A percentile compares a stretch with the other conserved stretches of the same genome.
phyloP scores from a whole-genome alignment of 2,329 filamentous ascomycete genomes.

The Monosporascus sp. region DNA sequence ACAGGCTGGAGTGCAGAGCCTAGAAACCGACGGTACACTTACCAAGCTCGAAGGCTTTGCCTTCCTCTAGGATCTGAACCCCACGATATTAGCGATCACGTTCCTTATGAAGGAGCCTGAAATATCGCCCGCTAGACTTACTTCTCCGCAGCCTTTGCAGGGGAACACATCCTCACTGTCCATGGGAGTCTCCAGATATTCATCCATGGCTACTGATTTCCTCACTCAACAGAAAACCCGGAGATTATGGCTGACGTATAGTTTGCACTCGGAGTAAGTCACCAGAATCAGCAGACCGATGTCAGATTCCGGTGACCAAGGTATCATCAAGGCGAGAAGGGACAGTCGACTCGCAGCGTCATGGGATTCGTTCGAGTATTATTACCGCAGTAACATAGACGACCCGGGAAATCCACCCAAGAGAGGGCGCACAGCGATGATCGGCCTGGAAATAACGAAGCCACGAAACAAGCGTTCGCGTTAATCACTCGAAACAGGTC shows the following conservation, averaged over 20 bases:
- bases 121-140: slow-evolving; percentile 38
- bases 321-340: neutral
- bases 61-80: slow-evolving; percentile 87
- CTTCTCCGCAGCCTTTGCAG: slow-evolving; percentile 91
- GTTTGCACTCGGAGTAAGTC: neutral
- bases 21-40: slow-evolving; percentile 27
- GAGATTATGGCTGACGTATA: too few species aligned
- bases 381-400: neutral
- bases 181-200: slow-evolving; percentile 60
- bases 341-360: neutral
- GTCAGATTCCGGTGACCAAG: neutral
- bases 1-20: neutral
- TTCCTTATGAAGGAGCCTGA: slow-evolving; percentile 8
- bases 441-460: too few species aligned
- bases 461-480: neutral
- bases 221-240: slow-evolving; percentile 1
- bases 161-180: slow-evolving; percentile 81
- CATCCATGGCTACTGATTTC: slow-evolving; percentile 44
- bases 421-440: neutral
- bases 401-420: neutral
- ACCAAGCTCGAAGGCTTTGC: slow-evolving; percentile 98
- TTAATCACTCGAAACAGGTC: neutral
- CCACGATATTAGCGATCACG: slow-evolving; percentile 17
- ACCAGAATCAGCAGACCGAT: neutral
- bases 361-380: neutral